Conservation (phyloP, 2,329 filamentous ascomycete genomes). For the Aspergillus floridensis region DNA sequence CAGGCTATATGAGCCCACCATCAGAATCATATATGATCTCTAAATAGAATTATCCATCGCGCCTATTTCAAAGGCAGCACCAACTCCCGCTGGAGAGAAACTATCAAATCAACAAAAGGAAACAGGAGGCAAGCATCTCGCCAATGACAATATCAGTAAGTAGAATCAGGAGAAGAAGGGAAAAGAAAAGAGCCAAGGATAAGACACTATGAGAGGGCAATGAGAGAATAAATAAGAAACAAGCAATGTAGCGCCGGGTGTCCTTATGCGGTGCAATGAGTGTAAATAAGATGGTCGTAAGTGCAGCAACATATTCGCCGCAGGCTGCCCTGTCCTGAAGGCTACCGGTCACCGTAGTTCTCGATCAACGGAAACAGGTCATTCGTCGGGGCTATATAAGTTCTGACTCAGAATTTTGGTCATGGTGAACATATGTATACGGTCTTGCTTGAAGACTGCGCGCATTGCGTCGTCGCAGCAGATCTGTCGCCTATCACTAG, state of each 20-base stretch:
- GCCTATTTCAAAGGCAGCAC: constrained; percentile 24
- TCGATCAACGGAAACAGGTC: constrained; percentile 15
- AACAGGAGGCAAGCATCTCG: constrained; percentile 12
- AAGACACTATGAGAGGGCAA: constrained; percentile 1
- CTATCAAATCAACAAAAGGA: constrained; percentile 16
- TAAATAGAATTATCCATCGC: constrained; percentile 17
- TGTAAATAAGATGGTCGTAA: constrained; percentile 29
- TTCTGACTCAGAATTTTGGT: constrained; percentile 93
- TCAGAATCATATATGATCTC: constrained; percentile 13
- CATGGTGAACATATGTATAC: constrained; percentile 99
- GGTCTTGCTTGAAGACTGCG: constrained; percentile 85
- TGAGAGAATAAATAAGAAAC: constrained; percentile 10
- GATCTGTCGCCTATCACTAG: constrained; percentile 87
- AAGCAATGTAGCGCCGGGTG: constrained; percentile 27
- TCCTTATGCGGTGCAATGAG: constrained; percentile 27
- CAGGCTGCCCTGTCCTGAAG: constrained; percentile 6
- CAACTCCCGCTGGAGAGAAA: constrained; percentile 37
- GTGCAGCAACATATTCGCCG: constrained; percentile 8
- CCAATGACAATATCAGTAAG: constrained; percentile 17
- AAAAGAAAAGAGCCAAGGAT: constrained; percentile 4
- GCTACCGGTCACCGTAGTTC: constrained; percentile 15
- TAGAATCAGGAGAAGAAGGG: background rate
- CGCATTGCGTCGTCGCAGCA: constrained; percentile 88
- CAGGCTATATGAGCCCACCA: constrained; percentile 9
- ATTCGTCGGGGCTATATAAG: constrained; percentile 80